Conservation (phyloP, 2,329 filamentous ascomycete genomes). For the Penicillium freii region DNA sequence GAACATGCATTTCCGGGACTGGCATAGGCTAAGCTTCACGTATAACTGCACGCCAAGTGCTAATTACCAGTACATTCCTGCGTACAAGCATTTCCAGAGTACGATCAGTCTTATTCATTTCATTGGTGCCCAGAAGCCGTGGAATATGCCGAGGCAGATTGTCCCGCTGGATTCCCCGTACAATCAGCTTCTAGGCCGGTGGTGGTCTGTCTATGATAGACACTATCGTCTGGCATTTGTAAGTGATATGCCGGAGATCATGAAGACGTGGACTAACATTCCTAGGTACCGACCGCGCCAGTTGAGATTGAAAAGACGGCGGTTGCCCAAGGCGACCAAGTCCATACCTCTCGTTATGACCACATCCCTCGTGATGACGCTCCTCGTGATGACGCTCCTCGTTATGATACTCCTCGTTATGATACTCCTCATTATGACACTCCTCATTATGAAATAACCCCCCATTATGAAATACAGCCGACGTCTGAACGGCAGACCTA, state of each 20-base stretch:
- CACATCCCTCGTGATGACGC: not conserved
- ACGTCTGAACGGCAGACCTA: conserved; percentile 3
- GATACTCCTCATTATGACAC: not conserved
- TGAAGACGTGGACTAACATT: not conserved
- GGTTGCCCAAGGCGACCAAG: not conserved
- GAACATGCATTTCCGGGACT: conserved; percentile 88
- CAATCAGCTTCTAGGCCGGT: conserved; percentile 78
- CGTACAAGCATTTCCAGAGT: conserved; percentile 88
- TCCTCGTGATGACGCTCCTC: not conserved
- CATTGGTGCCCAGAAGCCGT: conserved; percentile 88
- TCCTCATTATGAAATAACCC: not conserved
- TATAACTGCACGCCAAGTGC: conserved; percentile 97
- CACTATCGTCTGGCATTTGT: conserved; percentile 62
- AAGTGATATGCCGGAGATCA: conserved; percentile 2
- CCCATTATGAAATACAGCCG: not conserved
- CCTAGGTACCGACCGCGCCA: not conserved
- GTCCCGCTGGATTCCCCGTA: conserved; percentile 52
- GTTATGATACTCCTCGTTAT: not conserved
- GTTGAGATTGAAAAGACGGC: not conserved
- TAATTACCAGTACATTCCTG: conserved; percentile 95
- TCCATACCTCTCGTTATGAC: not conserved
- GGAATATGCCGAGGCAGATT: conserved; percentile 59
- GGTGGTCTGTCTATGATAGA: conserved; percentile 92
- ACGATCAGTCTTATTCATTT: conserved; percentile 91
- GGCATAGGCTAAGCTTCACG: conserved; percentile 85